Percentiles rank a stretch among this genome's conserved stretches.
phyloP scores from a whole-genome alignment of 2,329 filamentous ascomycete species.

The Curvularia spicifera region DNA sequence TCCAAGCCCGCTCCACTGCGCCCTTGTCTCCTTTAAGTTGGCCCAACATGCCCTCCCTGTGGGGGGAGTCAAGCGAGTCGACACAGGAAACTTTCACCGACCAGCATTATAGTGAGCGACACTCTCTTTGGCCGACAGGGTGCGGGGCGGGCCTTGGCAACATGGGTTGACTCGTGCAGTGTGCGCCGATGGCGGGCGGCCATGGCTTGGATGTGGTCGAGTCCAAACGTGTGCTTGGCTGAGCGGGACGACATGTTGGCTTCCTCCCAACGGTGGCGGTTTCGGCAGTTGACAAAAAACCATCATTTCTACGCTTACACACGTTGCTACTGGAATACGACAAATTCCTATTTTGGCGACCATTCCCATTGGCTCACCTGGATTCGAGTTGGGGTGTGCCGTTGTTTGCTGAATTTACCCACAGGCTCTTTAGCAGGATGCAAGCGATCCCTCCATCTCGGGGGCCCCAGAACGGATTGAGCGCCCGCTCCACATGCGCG shows the following conservation, averaged over 20 bases:
- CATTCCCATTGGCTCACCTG: not conserved
- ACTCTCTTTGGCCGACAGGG: constrained; percentile 24
- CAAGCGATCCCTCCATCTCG: constrained; percentile 9
- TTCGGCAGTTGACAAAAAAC: constrained; percentile 22
- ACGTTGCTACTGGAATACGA: not conserved
- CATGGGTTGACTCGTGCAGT: constrained; percentile 30
- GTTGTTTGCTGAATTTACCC: constrained; percentile 13
- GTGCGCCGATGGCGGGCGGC: constrained; percentile 26
- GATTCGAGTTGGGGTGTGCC: not conserved
- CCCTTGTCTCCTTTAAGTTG: constrained; percentile 23
- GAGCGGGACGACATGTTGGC: constrained; percentile 16
- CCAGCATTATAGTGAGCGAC: constrained; percentile 27
- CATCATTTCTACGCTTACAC: not conserved
- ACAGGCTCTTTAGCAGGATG: constrained; percentile 14
- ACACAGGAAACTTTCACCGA: constrained; percentile 23
- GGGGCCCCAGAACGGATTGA: not conserved
- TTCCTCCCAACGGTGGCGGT: constrained; percentile 10
- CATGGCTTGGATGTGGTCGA: constrained; percentile 24
- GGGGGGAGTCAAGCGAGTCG: constrained; percentile 36
- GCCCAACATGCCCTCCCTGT: constrained; percentile 21
- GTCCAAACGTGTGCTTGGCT: constrained; percentile 29
- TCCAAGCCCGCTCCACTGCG: constrained; percentile 23
- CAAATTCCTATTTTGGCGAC: not conserved
- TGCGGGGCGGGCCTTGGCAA: constrained; percentile 45
- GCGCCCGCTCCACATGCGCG: not conserved